These are phyloP conservation scores for Chrysosporium keratinophilum DNA, from an alignment of 2,329 filamentous ascomycete genomes.

Conservation along the genomic window DNA sequence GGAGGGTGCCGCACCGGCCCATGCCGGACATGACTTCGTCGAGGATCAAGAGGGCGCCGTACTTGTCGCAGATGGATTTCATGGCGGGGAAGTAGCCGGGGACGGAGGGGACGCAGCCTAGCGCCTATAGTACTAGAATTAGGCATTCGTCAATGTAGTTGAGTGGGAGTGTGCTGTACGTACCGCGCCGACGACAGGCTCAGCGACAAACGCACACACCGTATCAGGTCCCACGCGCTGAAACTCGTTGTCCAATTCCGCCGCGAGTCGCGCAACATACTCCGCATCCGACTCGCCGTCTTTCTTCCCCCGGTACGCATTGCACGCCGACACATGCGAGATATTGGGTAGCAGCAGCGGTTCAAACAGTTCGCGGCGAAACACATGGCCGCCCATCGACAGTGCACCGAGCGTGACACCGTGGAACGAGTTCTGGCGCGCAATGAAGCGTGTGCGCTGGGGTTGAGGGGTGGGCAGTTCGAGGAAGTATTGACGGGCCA, in stretches of 20 bases:
- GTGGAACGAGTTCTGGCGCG: constrained; percentile 57
- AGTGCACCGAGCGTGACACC: constrained; percentile 60
- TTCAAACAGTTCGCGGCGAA: constrained; percentile 52
- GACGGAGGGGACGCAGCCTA: constrained; percentile 58
- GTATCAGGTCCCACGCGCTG: constrained; percentile 51
- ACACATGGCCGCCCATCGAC: constrained; percentile 52
- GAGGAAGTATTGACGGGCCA: constrained; percentile 56
- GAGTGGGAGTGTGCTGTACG: constrained; percentile 21
- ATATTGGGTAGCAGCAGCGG: constrained; percentile 48
- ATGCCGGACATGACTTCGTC: constrained; percentile 66
- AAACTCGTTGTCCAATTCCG: constrained; percentile 60
- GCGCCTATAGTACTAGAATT: constrained; percentile 35
- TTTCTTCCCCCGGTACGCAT: constrained; percentile 50
- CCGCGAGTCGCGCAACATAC: constrained; percentile 52
- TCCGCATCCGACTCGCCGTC: constrained; percentile 45
- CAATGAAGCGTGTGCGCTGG: constrained; percentile 51
- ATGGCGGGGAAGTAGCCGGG: constrained; percentile 61
- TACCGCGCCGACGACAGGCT: constrained; percentile 62
- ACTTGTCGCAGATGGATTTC: constrained; percentile 55
- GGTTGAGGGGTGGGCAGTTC: constrained; percentile 46
- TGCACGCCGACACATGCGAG: constrained; percentile 56
- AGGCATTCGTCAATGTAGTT: neutral
- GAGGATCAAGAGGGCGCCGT: constrained; percentile 64
- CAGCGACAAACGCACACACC: constrained; percentile 62
- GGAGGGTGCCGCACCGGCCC: constrained; percentile 48